A percentile compares a stretch with the other conserved stretches of the same genome.
Conservation (phyloP, 2,329 filamentous ascomycete genomes). For the Nannizziopsis arthrosporioides region DNA sequence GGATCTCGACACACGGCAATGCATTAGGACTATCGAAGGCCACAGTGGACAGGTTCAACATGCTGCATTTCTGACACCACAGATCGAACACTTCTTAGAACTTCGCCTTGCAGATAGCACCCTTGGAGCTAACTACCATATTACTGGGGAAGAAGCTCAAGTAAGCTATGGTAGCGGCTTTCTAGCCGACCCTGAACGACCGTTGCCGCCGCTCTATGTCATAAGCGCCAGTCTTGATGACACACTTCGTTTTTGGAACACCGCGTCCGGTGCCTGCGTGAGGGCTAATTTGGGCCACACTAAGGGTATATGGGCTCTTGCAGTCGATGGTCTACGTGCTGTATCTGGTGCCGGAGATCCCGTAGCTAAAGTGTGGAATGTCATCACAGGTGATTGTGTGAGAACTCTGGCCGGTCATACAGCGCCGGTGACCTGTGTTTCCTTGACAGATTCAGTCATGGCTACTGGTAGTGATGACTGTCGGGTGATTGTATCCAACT, state of each 20-base stretch:
- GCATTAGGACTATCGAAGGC: constrained; percentile 66
- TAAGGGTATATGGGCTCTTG: constrained; percentile 88
- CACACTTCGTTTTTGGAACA: constrained; percentile 87
- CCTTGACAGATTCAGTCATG: too few relatives aligned
- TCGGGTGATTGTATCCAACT: not conserved
- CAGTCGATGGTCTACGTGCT: constrained; percentile 47
- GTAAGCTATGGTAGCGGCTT: constrained; percentile 26
- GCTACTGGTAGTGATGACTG: not conserved
- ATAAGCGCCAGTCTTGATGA: constrained; percentile 86
- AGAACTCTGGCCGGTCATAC: too few relatives aligned
- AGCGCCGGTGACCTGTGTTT: too few relatives aligned
- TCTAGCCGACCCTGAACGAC: constrained; percentile 50
- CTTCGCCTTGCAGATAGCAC: too few relatives aligned
- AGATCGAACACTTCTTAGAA: too few relatives aligned
- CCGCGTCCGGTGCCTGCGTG: constrained; percentile 65
- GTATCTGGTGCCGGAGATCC: too few relatives aligned
- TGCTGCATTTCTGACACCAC: constrained; percentile 44
- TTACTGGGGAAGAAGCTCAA: constrained; percentile 58
- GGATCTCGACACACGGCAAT: constrained; percentile 75
- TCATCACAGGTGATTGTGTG: too few relatives aligned
- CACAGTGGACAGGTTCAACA: constrained; percentile 95
- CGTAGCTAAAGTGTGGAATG: too few relatives aligned
- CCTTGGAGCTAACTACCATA: constrained; percentile 46
- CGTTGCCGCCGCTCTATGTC: constrained; percentile 77
- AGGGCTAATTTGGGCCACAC: constrained; percentile 94